Base-by-base conservation (phyloP, 495 filamentous ascomycete species). In the Thermochaetoides thermophila region DNA sequence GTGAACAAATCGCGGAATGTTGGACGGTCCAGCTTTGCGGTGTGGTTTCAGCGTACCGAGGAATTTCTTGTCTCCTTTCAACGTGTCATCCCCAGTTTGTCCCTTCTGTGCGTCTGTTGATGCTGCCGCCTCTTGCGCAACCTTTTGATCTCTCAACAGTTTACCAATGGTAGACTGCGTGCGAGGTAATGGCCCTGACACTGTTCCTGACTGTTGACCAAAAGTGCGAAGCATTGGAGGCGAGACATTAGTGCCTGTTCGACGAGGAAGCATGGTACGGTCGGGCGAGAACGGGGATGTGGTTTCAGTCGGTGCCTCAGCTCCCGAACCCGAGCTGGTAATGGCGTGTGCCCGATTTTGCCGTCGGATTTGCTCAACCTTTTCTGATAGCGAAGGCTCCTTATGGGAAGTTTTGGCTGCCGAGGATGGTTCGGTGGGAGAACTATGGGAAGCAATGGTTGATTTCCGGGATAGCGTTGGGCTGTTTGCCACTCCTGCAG, bases 1-100 rank as follows among this genome's bases (percentile, higher is more conserved):
- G 11, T 61, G 68, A 21, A 91, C 73, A 28, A 87, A 93, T 13
- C 89, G 75, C 17, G 91, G 91, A 37, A 99, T 96, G 19, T 84
- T 65, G 5, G 87, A 91, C 21, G 78, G 72, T 2, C 64, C 69
- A 2, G 64, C 43, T 36, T 80, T 71, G 18, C 71, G 69, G 27
- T 64, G 62, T 43, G 57, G 53, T 45, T 83, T 80, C 17, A 84
- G 53, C 14, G 67, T 60, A 34, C 52, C 60, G 5, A 84, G 41
- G 3, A 85, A 53, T 45, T 80, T 84, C 50, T 78, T 86, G 25
- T 89, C 84, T 2, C 60, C 52, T 27, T 68, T 56, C 28, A 66
- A 61, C 7, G 53, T 49, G 17, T 48, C 50, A 6, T 52, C 52
- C 4, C 44, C 42, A 5, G n/a, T n/a, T n/a, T n/a, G n/a, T n/a